These are phyloP conservation scores for Leptomonas pyrrhocoris DNA, from an alignment of 208 protist genomes.

Conservation along the genomic window DNA sequence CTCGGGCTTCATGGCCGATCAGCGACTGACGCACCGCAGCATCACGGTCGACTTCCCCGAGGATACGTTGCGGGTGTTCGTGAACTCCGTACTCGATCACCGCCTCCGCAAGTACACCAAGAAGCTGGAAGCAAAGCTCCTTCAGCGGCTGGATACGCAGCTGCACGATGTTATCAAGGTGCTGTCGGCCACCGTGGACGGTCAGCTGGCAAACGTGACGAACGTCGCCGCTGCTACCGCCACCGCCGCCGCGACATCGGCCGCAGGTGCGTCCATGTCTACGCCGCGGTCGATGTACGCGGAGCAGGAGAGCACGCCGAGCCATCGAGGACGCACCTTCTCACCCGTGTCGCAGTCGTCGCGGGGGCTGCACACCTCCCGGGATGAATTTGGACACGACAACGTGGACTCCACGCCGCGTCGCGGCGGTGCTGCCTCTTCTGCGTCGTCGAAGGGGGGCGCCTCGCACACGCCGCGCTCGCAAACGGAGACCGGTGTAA, in stretches of 20 bases:
- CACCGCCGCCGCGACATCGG: not conserved
- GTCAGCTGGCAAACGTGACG: conserved; percentile 37
- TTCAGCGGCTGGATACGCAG: conserved; percentile 72
- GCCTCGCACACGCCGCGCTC: conserved; percentile 8
- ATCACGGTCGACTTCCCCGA: conserved; percentile 83
- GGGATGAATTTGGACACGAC: not conserved
- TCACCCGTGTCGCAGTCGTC: conserved; percentile 13
- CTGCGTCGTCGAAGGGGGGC: not conserved
- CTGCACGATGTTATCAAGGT: conserved; percentile 63
- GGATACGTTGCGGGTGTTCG: conserved; percentile 69
- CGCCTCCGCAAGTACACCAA: conserved; percentile 66
- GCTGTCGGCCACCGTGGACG: conserved; percentile 58
- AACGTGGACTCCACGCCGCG: not conserved
- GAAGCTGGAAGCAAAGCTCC: conserved; percentile 55
- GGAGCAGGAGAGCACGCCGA: not conserved
- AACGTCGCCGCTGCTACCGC: conserved; percentile 1
- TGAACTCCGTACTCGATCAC: conserved; percentile 64
- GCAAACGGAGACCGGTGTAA: conserved; percentile 5
- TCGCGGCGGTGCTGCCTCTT: not conserved
- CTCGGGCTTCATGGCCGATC: not conserved
- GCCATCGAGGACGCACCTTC: not conserved
- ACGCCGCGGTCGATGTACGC: not conserved
- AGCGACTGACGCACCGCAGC: conserved; percentile 53
- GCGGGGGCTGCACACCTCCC: not conserved
- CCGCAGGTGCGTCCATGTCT: not conserved